phyloP scores from a whole-genome alignment of 306 rosid species.

The Myrica gale region DNA sequence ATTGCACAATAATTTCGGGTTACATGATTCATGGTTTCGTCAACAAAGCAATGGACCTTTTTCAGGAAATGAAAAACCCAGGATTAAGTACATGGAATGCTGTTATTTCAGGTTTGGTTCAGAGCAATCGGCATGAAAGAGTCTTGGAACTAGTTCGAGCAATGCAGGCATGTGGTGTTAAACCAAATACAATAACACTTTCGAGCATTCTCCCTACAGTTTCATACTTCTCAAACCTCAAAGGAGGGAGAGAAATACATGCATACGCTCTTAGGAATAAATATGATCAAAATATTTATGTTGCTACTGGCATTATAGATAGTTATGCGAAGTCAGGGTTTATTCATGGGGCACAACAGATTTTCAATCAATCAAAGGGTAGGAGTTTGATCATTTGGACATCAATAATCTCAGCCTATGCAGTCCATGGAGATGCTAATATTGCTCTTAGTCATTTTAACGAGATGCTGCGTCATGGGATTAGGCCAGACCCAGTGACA shows the following conservation, averaged over 20 bases:
- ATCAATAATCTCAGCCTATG: constrained; percentile 75
- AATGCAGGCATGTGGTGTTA: constrained; percentile 57
- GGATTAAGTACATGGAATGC: constrained; percentile 72
- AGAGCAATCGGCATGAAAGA: constrained; percentile 50
- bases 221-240: constrained; percentile 52
- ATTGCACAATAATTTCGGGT: constrained; percentile 63
- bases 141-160: constrained; percentile 49
- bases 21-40: constrained; percentile 73
- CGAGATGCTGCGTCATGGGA: constrained; percentile 58
- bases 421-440: constrained; percentile 67
- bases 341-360: constrained; percentile 47
- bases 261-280: constrained; percentile 59
- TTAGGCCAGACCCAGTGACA: constrained; percentile 77
- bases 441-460: constrained; percentile 50
- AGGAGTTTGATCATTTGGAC: constrained; percentile 74
- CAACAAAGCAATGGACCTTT: constrained; percentile 60
- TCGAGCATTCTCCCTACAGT: constrained; percentile 67
- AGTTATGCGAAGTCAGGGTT: constrained; percentile 72
- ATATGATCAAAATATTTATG: constrained; percentile 53
- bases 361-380: constrained; percentile 53
- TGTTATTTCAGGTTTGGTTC: constrained; percentile 73
- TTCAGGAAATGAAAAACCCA: constrained; percentile 41
- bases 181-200: constrained; percentile 67
- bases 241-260: constrained; percentile 76
- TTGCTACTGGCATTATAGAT: constrained; percentile 71